phyloP scores from a whole-genome alignment of 441 rosid species.

The Isatis lusitanica region DNA sequence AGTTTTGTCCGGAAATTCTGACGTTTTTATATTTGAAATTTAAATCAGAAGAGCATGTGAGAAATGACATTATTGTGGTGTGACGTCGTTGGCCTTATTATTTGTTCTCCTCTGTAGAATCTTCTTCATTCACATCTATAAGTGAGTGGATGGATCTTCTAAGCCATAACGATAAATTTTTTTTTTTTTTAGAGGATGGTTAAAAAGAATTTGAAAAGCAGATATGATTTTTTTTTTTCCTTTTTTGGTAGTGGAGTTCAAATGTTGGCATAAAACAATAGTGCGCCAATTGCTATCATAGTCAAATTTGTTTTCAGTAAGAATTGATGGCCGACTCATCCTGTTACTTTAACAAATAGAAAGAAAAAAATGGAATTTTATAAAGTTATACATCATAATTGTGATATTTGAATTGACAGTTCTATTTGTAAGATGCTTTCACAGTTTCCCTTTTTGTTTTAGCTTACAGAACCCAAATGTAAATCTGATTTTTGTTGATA shows the following conservation, averaged over 20 bases:
- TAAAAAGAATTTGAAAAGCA: too few relatives aligned
- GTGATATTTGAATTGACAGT: background rate
- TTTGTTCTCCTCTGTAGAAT: background rate
- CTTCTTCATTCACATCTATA: background rate
- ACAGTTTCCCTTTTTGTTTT: background rate
- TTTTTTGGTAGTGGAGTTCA: background rate
- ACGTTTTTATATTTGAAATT: background rate
- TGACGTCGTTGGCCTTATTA: constrained; percentile 22
- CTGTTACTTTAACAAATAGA: background rate
- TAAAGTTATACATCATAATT: background rate
- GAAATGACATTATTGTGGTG: constrained; percentile 25
- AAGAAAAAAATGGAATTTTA: background rate
- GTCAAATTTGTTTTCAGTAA: background rate
- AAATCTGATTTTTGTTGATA: background rate
- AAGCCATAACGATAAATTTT: background rate
- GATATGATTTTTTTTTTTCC: too few relatives aligned
- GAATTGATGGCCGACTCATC: background rate
- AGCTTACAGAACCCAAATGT: background rate
- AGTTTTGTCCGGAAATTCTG: background rate
- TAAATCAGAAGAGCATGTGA: constrained; percentile 18
- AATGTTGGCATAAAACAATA: background rate
- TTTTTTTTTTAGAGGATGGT: background rate
- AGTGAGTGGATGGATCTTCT: background rate
- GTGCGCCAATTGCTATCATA: background rate
- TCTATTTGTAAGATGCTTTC: background rate